Evolutionary conservation across 73 alveolate genomes (phyloP), one percentile per base, ranked within the genome.

Genomic region (Paramecium octaurelia): DNA sequence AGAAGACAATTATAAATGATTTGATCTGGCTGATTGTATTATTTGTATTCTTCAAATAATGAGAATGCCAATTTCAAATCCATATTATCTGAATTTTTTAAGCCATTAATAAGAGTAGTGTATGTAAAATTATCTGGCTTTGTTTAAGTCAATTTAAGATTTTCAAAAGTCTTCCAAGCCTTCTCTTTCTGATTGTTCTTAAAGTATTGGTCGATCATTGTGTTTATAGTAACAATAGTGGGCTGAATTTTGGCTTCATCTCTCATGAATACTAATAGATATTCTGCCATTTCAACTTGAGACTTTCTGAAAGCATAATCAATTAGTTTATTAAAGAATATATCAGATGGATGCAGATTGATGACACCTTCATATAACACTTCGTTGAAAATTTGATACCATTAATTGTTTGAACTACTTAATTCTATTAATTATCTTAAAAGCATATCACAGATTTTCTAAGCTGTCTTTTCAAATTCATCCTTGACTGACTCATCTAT

Each of bases 61-160:
- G n/a, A 77, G 12, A 77, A 77, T 77, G 90, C 90, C 12, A 77
- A 77, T 77, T 42, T 77, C 18, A 77, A 40, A 77, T 77, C 90
- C 68, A 77, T 40, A 77, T 40, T 40, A 77, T 77, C 90, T 20
- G 31, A 29, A 20, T 69, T 93, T 88, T 94, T 96, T 59, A 97
- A 70, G 1, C 99, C 99, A 80, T 96, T 96, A 59, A 97, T 96
- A 50, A 97, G 94, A 24, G 98, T 96, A 1, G 97, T 91, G 92
- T 96, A 96, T 24, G 99, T 97, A 94, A 96, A 96, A 94, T 97
- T 97, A 92, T 96, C 98, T 6, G 99, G 99, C 44, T 77, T 77
- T 2, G 71, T 77, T 42, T 36, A 23, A 1, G 73, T 77, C 43
- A 40, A 77, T 77, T 77, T 77, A 7, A 77, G 44, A 40, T 21